phyloP scores from a whole-genome alignment of 495 filamentous ascomycete species.

The Diplogelasinospora grovesii region DNA sequence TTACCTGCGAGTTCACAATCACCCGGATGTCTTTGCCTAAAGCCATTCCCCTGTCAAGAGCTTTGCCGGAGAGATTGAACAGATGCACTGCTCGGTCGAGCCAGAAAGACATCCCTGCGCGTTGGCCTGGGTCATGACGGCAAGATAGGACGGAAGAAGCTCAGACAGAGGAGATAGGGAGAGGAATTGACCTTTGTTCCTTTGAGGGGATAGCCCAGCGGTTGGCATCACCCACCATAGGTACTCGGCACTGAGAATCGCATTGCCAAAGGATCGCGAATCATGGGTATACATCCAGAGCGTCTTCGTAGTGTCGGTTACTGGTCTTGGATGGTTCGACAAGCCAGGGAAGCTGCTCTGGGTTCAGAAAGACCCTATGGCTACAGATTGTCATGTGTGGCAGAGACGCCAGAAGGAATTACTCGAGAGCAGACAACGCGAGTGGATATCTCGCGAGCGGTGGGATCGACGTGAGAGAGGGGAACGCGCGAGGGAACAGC shows the following conservation, averaged over 20 bases:
- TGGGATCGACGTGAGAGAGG: too few relatives aligned
- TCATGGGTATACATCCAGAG: slow-evolving; percentile 25
- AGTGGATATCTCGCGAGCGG: too few relatives aligned
- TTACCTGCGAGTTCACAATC: too few relatives aligned
- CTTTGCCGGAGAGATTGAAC: too few relatives aligned
- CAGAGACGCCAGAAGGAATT: background rate
- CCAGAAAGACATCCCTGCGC: too few relatives aligned
- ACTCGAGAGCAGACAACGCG: background rate
- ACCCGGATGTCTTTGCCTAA: too few relatives aligned
- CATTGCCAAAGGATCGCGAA: slow-evolving; percentile 22
- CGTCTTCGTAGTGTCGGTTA: slow-evolving; percentile 17
- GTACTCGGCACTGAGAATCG: background rate
- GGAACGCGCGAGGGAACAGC: too few relatives aligned
- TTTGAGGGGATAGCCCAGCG: slow-evolving; percentile 21
- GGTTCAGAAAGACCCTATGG: background rate
- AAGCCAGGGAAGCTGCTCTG: slow-evolving; percentile 6
- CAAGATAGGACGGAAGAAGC: too few relatives aligned
- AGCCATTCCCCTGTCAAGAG: too few relatives aligned
- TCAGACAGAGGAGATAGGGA: slow-evolving; percentile 8
- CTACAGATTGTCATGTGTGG: background rate
- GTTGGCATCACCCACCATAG: background rate
- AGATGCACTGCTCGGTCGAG: too few relatives aligned
- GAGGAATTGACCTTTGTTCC: slow-evolving; percentile 18
- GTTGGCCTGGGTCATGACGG: too few relatives aligned
- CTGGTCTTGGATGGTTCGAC: slow-evolving; percentile 15